Evolutionary conservation across 306 rosid genomes (phyloP).

Genomic region (Malus fusca): DNA sequence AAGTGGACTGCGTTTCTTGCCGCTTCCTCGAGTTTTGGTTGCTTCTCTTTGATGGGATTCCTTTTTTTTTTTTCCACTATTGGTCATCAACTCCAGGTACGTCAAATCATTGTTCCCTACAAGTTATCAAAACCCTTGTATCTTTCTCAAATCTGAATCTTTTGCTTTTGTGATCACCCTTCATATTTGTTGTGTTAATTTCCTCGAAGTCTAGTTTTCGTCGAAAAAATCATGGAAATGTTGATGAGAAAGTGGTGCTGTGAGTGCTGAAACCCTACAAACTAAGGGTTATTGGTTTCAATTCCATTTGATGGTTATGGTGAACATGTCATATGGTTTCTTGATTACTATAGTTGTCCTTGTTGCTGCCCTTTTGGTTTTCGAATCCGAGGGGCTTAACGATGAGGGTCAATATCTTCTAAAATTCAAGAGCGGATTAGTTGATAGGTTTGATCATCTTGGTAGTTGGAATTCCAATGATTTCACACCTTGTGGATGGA

Average conservation of each 20-base stretch:
- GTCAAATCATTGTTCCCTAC: background rate
- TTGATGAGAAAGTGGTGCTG: background rate
- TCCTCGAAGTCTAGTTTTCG: background rate
- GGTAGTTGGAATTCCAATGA: slow-evolving; percentile 54
- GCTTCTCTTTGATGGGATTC: slow-evolving; percentile 15
- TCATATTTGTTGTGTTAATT: background rate
- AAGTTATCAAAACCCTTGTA: background rate
- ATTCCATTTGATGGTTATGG: slow-evolving; percentile 7
- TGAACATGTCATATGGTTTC: background rate
- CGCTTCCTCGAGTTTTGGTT: slow-evolving; percentile 2
- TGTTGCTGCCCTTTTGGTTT: slow-evolving; percentile 12
- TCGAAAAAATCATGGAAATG: background rate
- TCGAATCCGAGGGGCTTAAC: slow-evolving; percentile 28
- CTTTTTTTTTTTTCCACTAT: background rate
- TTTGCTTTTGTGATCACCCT: background rate
- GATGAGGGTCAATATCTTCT: slow-evolving; percentile 54
- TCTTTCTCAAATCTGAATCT: background rate
- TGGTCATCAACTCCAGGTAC: slow-evolving; percentile 15
- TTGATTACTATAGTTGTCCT: background rate
- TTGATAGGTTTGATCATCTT: slow-evolving; percentile 32
- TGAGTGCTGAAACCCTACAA: background rate
- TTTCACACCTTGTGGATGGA: slow-evolving; percentile 75
- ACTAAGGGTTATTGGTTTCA: background rate
- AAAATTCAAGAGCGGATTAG: slow-evolving; percentile 43
- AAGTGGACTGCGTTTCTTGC: background rate